These are phyloP conservation scores for Solanum verrucosum DNA, from an alignment of 257 asterid species.

Conservation along the genomic window DNA sequence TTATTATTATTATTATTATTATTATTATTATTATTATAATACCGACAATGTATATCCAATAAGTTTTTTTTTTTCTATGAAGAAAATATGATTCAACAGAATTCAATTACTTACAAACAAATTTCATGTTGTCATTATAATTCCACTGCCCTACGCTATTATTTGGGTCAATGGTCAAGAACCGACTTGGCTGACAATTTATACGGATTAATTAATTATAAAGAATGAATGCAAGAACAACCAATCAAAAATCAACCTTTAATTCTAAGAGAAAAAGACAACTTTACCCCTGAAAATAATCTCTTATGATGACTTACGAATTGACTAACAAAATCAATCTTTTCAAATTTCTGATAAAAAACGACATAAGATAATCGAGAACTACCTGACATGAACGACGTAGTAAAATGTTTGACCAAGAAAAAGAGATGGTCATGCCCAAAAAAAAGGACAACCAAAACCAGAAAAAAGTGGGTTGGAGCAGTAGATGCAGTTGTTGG, in stretches of 20 bases:
- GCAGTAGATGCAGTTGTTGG: constrained; percentile 1
- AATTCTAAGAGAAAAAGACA: neutral
- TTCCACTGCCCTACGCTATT: neutral
- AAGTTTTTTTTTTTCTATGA: neutral
- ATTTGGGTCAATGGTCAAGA: neutral
- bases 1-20: too few species aligned
- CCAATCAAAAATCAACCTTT: neutral
- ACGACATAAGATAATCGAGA: neutral
- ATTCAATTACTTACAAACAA: neutral
- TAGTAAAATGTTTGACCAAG: neutral
- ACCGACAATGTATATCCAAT: neutral
- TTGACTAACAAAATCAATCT: neutral
- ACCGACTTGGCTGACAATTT: neutral
- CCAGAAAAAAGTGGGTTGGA: neutral
- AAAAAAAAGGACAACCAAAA: neutral
- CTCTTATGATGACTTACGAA: neutral
- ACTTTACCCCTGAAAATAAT: neutral
- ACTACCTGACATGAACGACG: neutral
- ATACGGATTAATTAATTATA: neutral
- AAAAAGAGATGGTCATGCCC: neutral
- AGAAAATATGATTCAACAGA: neutral
- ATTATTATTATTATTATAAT: neutral
- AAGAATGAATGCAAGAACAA: neutral
- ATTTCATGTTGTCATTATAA: neutral
- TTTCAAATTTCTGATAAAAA: neutral